phyloP scores from a whole-genome alignment of 352 stramenopile species.

The Phytophthora melonis region DNA sequence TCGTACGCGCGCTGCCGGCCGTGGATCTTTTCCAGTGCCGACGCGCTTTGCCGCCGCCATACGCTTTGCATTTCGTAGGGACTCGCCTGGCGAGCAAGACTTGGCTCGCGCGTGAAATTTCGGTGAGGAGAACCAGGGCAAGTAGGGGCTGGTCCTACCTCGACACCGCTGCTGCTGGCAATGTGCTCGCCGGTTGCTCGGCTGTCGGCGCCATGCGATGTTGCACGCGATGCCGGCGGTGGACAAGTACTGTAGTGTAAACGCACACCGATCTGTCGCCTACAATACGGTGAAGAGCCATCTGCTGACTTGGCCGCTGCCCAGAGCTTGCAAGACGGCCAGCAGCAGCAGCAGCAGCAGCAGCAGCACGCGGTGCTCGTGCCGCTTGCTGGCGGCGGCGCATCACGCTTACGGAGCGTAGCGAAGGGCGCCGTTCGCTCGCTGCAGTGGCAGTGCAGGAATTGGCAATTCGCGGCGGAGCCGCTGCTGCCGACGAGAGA shows the following conservation, averaged over 20 bases:
- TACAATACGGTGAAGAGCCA: not conserved
- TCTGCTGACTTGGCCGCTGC: not conserved
- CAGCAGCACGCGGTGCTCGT: not conserved
- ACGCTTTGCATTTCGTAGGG: not conserved
- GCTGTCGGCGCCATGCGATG: not conserved
- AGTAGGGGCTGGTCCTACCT: slow-evolving; percentile 16
- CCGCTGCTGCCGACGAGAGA: not conserved
- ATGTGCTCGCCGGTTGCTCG: not conserved
- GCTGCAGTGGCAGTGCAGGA: not conserved
- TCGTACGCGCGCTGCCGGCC: not conserved
- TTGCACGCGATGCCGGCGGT: not conserved
- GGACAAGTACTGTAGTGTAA: not conserved
- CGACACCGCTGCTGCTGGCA: not conserved
- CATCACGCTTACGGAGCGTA: not conserved
- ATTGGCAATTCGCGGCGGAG: slow-evolving; percentile 9
- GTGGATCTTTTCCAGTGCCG: slow-evolving; percentile 18
- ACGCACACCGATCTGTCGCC: not conserved
- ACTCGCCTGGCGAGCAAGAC: not conserved
- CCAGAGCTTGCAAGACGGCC: not conserved
- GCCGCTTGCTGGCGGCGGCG: too few relatives aligned
- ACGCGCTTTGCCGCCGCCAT: slow-evolving; percentile 6
- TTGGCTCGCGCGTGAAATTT: slow-evolving; percentile 15
- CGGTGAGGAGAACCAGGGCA: slow-evolving; percentile 17
- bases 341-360: not conserved
- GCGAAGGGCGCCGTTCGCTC: not conserved